These are phyloP conservation scores for Leishmania aethiopica DNA, from an alignment of 208 protist genomes.

Conservation along the genomic window DNA sequence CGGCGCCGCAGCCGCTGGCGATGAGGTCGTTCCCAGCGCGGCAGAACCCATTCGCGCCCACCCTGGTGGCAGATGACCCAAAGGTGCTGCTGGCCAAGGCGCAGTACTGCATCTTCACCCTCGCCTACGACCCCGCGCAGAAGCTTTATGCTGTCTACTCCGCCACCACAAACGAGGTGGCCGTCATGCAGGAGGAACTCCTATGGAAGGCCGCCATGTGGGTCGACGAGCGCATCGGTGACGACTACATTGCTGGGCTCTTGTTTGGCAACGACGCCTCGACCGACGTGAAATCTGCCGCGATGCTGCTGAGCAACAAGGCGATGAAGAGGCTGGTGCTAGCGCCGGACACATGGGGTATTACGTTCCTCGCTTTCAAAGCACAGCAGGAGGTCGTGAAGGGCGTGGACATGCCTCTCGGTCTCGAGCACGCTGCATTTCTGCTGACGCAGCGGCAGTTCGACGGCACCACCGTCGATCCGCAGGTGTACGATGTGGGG, in stretches of 20 bases:
- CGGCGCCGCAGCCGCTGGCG: slow-evolving; percentile 5
- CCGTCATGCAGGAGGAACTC: slow-evolving; percentile 43
- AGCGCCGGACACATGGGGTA: slow-evolving; percentile 82
- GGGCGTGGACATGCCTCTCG: slow-evolving; percentile 64
- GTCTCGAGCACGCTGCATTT: slow-evolving; percentile 84
- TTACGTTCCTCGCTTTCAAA: slow-evolving; percentile 80
- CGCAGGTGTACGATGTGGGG: slow-evolving; percentile 60
- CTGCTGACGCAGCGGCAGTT: slow-evolving; percentile 65
- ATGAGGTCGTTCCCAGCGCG: slow-evolving; percentile 42
- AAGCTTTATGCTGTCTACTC: slow-evolving; percentile 71
- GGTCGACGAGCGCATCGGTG: slow-evolving; percentile 82
- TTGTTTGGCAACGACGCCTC: slow-evolving; percentile 70
- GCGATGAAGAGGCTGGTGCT: slow-evolving; percentile 64
- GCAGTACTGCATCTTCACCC: slow-evolving; percentile 84
- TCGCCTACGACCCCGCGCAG: slow-evolving; percentile 49
- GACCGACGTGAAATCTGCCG: slow-evolving; percentile 45
- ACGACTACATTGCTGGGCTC: slow-evolving; percentile 85
- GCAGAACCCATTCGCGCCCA: slow-evolving; percentile 53
- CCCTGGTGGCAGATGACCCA: slow-evolving; percentile 37
- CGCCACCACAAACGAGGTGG: slow-evolving; percentile 79
- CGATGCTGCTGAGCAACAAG: slow-evolving; percentile 55
- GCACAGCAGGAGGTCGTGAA: slow-evolving; percentile 83
- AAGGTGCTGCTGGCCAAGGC: slow-evolving; percentile 76
- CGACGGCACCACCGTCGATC: slow-evolving; percentile 39
- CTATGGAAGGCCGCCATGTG: slow-evolving; percentile 85